Evolutionary conservation across 2,329 filamentous ascomycete genomes (phyloP), one percentile per base, ranked within the genome.

Genomic region (Dissoconium aciculare): DNA sequence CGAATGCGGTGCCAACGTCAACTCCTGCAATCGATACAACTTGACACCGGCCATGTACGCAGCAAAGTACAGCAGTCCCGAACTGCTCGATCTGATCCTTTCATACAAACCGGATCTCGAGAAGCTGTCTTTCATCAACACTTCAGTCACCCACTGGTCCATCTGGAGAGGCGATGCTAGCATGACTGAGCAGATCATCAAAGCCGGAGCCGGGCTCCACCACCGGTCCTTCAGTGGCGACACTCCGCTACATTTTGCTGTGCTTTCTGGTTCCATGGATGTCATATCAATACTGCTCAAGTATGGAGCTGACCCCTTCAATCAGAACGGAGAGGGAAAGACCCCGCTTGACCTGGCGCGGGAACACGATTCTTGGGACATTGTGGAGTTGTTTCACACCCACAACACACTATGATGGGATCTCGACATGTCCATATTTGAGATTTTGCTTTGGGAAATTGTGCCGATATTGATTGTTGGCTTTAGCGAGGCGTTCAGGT

Each of bases 21-120:
- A 51, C 37, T 40, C 37, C 17, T 32, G 44, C 12, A 52, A 53
- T 26, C 34, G 35, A 17, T 53, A 49, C 38, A 49, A 49, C 17
- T 42, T 43, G 11, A 49, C 49, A 1, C 45, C 49, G 2, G 34
- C 50, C 14, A 53, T 53, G 50, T 51, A 51, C 42, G 49, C 50
- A 8, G 45, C 39, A 28, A 49, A 49, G 24, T 47, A 51, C 32
- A 32, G 32, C 16, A 45, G 42, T 1, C 30, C 33, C 2, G 38
- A 41, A 1, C 37, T 52, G 19, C 36, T 52, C 15, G 28, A 35
- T 5, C 39, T 51, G 2, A 26, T 52, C 5, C 41, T 53, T 3
- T 35, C 37, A 11, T 41, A 47, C 35, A 28, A 35, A 8, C 50
- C 49, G 2, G 37, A 50, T 17, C 38, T 51, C n/a, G 28, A 36